Conservation (phyloP, 1,284 basidiomycete genomes). For the Meira miltonrushii region DNA sequence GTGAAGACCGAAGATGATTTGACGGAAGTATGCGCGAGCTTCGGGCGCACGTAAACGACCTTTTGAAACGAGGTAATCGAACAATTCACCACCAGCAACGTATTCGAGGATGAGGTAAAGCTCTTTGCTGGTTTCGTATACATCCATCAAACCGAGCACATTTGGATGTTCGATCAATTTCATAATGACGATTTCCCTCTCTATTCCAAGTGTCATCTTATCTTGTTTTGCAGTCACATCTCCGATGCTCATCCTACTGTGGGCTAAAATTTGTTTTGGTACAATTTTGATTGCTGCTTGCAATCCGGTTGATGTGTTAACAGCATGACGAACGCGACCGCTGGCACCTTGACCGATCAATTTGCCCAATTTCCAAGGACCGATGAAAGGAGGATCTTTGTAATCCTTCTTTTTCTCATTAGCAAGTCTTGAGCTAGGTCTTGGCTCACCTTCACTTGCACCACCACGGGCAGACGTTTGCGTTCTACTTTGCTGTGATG, state of each 20-base stretch:
- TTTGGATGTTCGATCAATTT: slow-evolving; percentile 97
- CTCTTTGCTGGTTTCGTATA: slow-evolving; percentile 89
- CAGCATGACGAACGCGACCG: slow-evolving; percentile 83
- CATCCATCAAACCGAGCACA: slow-evolving; percentile 87
- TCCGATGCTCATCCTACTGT: slow-evolving; percentile 67
- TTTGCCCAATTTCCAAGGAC: slow-evolving; percentile 86
- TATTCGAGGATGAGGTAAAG: slow-evolving; percentile 90
- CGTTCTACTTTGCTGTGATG: slow-evolving; percentile 1
- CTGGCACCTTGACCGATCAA: slow-evolving; percentile 80
- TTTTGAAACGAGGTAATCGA: slow-evolving; percentile 83
- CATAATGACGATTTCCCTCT: slow-evolving; percentile 98
- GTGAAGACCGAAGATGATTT: slow-evolving; percentile 88
- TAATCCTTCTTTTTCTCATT: slow-evolving; percentile 54
- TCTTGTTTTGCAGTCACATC: slow-evolving; percentile 67
- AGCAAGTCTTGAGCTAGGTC: slow-evolving; percentile 40
- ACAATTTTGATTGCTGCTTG: slow-evolving; percentile 96
- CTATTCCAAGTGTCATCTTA: slow-evolving; percentile 79
- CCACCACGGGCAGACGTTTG: slow-evolving; percentile 12
- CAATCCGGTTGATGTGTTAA: slow-evolving; percentile 79
- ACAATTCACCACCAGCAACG: slow-evolving; percentile 92
- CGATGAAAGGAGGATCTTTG: slow-evolving; percentile 61
- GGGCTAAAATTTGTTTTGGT: slow-evolving; percentile 72
- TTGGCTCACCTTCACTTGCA: neutral
- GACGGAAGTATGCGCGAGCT: slow-evolving; percentile 90
- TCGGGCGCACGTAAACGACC: slow-evolving; percentile 74